phyloP scores from a whole-genome alignment of 768 basidiomycete species.

The Auriscalpium orientale region DNA sequence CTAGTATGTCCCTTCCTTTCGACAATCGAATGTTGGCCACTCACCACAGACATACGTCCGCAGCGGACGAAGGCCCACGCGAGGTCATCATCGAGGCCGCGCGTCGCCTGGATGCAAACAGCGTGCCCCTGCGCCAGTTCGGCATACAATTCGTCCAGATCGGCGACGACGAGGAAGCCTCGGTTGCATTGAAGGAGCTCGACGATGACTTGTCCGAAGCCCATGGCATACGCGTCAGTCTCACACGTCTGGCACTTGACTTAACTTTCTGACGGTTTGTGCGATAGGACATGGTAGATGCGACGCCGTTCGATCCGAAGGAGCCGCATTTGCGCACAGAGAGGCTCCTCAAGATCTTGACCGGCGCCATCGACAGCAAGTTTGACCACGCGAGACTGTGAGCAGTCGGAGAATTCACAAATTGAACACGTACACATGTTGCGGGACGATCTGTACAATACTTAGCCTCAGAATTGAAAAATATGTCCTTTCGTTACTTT shows the following conservation, averaged over 20 bases:
- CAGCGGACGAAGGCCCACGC: constrained; percentile 16
- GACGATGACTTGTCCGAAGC: constrained; percentile 8
- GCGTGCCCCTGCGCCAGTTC: constrained; percentile 25
- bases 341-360: constrained; percentile 6
- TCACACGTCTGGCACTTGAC: no score
- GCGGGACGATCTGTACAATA: no score
- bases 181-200: constrained; percentile 22
- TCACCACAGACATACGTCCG: not conserved
- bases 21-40: not conserved
- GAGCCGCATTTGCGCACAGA: constrained; percentile 10
- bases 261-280: not conserved
- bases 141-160: constrained; percentile 36
- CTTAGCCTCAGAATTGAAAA: no score
- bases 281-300: constrained; percentile 12
- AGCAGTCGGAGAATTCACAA: no score
- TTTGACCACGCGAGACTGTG: not conserved
- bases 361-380: constrained; percentile 3
- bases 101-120: constrained; percentile 23
- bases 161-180: constrained; percentile 23
- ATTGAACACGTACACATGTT: no score
- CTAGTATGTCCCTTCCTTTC: constrained; percentile 24
- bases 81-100: constrained; percentile 14
- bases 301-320: constrained; percentile 3
- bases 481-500: no score
- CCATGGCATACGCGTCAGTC: constrained; percentile 10